phyloP scores from a whole-genome alignment of 768 basidiomycete genomes.

The Gymnopilus junonius region DNA sequence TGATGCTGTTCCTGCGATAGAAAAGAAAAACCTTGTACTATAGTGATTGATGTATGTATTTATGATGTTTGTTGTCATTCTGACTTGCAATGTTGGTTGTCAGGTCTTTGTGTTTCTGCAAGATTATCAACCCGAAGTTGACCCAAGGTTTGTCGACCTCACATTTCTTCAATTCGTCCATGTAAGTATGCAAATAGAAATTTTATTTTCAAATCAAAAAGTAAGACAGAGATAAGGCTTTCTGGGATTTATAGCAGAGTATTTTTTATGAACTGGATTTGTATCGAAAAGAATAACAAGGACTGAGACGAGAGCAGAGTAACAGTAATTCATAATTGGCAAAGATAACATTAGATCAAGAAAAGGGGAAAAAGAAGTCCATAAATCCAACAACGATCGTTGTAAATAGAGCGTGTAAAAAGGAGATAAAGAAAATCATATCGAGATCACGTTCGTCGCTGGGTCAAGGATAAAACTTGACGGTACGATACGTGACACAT shows the following conservation, averaged over 20 bases:
- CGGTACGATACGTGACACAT: conserved; percentile 72
- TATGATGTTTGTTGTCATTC: background rate
- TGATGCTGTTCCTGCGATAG: conserved; percentile 36
- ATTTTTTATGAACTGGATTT: background rate
- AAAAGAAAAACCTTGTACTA: background rate
- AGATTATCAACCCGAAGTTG: no score
- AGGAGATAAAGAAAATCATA: conserved; percentile 38
- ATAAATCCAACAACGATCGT: conserved; percentile 23
- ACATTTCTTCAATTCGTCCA: no score
- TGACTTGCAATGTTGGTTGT: background rate
- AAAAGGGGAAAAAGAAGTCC: conserved; percentile 8
- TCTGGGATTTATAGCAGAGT: background rate
- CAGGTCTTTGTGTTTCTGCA: no score
- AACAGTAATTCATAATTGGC: background rate
- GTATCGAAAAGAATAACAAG: background rate
- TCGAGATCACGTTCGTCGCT: conserved; percentile 71
- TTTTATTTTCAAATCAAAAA: no score
- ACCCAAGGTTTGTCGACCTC: no score
- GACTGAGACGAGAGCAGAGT: background rate
- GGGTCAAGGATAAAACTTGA: conserved; percentile 56
- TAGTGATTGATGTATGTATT: conserved; percentile 12
- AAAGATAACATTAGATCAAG: conserved; percentile 7
- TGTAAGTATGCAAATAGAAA: no score
- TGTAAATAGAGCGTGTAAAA: conserved; percentile 21
- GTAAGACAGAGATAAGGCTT: background rate